phyloP scores from a whole-genome alignment of 2,329 filamentous ascomycete genomes.

The Pestalotiopsis sp. region DNA sequence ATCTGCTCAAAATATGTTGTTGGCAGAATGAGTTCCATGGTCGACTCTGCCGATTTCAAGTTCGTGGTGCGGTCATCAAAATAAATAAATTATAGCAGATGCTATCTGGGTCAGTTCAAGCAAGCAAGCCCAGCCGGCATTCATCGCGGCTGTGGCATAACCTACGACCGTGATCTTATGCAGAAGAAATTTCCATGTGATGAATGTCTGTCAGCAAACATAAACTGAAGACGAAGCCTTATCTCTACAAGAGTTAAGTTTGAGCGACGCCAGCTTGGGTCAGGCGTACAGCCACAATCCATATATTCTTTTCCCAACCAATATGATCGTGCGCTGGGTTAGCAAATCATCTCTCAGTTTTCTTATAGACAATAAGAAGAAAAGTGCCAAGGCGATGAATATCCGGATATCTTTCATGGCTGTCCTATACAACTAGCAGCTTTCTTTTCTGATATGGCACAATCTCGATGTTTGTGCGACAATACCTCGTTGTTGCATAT shows the following conservation, averaged over 20 bases:
- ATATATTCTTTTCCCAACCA: not conserved
- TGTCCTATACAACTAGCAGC: not conserved
- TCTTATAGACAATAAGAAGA: not conserved
- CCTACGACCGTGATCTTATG: no score
- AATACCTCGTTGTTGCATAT: not conserved
- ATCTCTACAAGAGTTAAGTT: not conserved
- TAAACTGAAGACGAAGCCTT: not conserved
- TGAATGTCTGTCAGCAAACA: no score
- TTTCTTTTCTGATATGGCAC: not conserved
- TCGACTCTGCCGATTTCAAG: not conserved
- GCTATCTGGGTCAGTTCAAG: no score
- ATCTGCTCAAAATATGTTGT: not conserved
- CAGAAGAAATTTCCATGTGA: no score
- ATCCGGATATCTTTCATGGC: not conserved
- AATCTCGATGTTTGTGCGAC: not conserved
- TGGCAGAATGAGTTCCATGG: not conserved
- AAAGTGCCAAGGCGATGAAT: not conserved
- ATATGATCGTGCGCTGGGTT: not conserved
- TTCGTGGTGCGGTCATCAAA: no score
- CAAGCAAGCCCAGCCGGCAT: no score
- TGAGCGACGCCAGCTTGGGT: not conserved
- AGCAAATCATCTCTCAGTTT: not conserved
- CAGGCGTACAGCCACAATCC: not conserved
- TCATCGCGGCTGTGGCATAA: no score
- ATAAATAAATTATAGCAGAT: no score